phyloP scores from a whole-genome alignment of 148 eudicot genomes.

The Chenopodium suecicum region DNA sequence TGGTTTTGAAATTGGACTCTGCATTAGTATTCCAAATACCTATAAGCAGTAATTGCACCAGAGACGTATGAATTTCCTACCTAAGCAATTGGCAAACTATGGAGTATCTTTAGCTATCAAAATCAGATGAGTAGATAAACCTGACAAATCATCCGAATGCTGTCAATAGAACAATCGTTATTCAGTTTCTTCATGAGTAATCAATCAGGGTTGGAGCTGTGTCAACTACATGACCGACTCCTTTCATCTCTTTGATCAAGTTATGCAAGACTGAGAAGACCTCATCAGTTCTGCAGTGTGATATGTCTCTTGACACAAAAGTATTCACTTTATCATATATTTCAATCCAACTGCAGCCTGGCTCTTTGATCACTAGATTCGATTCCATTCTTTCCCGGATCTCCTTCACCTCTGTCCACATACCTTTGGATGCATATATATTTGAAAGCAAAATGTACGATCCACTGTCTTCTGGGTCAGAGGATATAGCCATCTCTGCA shows the following conservation, averaged over 20 bases:
- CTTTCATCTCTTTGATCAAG: slow-evolving; percentile 44
- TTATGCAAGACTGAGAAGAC: slow-evolving; percentile 38
- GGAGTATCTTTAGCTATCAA: not conserved
- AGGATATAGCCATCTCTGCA: slow-evolving; percentile 61
- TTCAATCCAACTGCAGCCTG: slow-evolving; percentile 70
- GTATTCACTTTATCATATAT: slow-evolving; percentile 44
- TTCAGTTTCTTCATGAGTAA: slow-evolving; percentile 5
- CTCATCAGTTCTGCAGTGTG: slow-evolving; percentile 35
- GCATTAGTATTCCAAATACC: not conserved
- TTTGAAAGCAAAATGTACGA: slow-evolving; percentile 67
- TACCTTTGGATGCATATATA: slow-evolving; percentile 52
- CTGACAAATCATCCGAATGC: not conserved
- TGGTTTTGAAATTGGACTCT: not conserved
- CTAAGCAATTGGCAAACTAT: not conserved
- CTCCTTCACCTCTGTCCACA: slow-evolving; percentile 59
- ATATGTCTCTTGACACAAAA: slow-evolving; percentile 52
- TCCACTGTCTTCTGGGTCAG: slow-evolving; percentile 57
- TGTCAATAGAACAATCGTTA: not conserved
- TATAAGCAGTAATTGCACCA: not conserved
- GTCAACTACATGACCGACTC: slow-evolving; percentile 30
- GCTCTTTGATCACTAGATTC: slow-evolving; percentile 58
- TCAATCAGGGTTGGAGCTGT: not conserved
- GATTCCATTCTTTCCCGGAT: slow-evolving; percentile 55
- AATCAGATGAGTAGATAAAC: not conserved
- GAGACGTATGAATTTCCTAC: not conserved